phyloP scores from a whole-genome alignment of 768 basidiomycete species.

The Amylocystis lapponica region DNA sequence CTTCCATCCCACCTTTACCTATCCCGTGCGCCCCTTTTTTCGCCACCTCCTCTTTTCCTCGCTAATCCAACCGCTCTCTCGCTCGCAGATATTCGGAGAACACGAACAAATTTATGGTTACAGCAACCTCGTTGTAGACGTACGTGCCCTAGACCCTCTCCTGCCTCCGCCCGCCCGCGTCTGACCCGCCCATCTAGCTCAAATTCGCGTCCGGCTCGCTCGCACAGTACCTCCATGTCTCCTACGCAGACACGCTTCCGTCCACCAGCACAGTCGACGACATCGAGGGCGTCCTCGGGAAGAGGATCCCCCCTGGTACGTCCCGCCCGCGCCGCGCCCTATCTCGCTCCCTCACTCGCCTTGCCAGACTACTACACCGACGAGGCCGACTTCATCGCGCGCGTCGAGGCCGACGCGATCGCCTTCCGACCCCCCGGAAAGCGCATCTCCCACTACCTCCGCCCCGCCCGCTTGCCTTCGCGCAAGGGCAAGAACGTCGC shows the following conservation, averaged over 20 bases:
- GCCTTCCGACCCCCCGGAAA: constrained; percentile 74
- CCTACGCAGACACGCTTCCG: constrained; percentile 60
- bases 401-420: constrained; percentile 72
- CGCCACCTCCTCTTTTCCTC: not conserved
- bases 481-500: constrained; percentile 52
- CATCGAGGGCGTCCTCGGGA: constrained; percentile 68
- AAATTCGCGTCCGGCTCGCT: constrained; percentile 87
- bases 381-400: constrained; percentile 57
- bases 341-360: not conserved
- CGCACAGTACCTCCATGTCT: constrained; percentile 64
- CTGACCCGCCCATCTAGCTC: constrained; percentile 44
- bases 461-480: constrained; percentile 39
- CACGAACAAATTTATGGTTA: constrained; percentile 97
- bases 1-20: constrained; percentile 90
- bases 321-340: not conserved
- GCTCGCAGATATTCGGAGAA: constrained; percentile 80
- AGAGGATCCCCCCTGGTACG: constrained; percentile 73
- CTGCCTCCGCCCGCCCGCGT: not conserved
- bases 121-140: constrained; percentile 76
- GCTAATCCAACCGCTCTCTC: not conserved
- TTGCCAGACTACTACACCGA: constrained; percentile 63
- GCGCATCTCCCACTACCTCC: constrained; percentile 71
- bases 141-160: constrained; percentile 31
- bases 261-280: constrained; percentile 76
- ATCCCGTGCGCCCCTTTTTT: constrained; percentile 56